These are phyloP conservation scores for Pythium grandisporangium DNA, from an alignment of 352 stramenopile species.

Conservation along the genomic window DNA sequence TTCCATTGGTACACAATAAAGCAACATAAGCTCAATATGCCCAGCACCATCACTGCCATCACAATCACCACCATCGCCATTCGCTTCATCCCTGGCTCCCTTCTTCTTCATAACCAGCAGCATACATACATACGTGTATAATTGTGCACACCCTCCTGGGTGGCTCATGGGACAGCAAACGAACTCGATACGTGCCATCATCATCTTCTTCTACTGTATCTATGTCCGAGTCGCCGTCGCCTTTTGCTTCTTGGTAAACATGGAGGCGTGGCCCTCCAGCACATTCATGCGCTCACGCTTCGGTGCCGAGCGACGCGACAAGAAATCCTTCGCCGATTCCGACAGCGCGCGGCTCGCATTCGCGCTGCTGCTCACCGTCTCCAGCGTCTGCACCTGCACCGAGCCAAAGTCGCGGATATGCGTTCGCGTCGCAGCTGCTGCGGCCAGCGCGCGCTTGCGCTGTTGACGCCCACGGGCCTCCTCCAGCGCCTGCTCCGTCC, in stretches of 20 bases:
- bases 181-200: neutral
- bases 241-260: slow-evolving; percentile 76
- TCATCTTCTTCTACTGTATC: neutral
- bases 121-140: too few species aligned
- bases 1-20: too few species aligned
- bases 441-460: slow-evolving; percentile 13
- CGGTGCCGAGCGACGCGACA: slow-evolving; percentile 41
- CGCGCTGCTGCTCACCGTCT: slow-evolving; percentile 25
- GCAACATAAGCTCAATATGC: too few species aligned
- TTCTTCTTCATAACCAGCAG: too few species aligned
- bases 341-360: slow-evolving; percentile 35
- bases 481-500: slow-evolving; percentile 31
- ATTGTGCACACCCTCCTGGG: too few species aligned
- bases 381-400: slow-evolving; percentile 65
- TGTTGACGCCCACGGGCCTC: slow-evolving; percentile 8
- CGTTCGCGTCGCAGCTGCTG: slow-evolving; percentile 24
- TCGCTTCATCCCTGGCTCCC: too few species aligned
- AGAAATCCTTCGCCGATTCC: slow-evolving; percentile 31
- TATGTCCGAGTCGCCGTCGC: neutral
- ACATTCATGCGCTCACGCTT: slow-evolving; percentile 50
- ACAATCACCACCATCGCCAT: too few species aligned
- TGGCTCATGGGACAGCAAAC: too few species aligned
- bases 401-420: slow-evolving; percentile 71
- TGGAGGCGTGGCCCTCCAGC: slow-evolving; percentile 50
- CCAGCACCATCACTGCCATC: too few species aligned